These are phyloP conservation scores for Lactarius indigo DNA, from an alignment of 768 basidiomycete genomes.

Conservation along the genomic window DNA sequence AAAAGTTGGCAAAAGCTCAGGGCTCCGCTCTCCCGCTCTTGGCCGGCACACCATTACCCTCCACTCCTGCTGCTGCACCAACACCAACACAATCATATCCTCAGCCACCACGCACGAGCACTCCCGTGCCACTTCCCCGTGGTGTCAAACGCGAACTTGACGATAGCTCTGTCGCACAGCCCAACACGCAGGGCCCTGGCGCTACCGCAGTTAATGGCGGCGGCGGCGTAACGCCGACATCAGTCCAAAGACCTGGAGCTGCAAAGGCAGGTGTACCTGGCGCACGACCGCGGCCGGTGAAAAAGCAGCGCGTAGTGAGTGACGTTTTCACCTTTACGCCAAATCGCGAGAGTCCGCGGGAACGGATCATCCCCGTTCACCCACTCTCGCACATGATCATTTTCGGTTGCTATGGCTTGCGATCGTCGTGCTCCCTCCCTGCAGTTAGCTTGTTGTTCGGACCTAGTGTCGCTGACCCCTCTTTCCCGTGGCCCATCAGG, in stretches of 20 bases:
- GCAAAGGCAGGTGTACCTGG: slow-evolving; percentile 25
- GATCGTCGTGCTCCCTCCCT: neutral
- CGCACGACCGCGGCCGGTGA: slow-evolving; percentile 25
- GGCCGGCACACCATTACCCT: slow-evolving; percentile 14
- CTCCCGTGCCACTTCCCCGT: slow-evolving; percentile 19
- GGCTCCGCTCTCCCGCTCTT: slow-evolving; percentile 11
- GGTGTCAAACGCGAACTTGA: slow-evolving; percentile 26
- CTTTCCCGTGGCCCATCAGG: slow-evolving; percentile 10
- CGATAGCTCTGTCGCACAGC: slow-evolving; percentile 15
- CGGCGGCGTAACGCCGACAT: slow-evolving; percentile 7
- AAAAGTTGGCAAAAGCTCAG: slow-evolving; percentile 26
- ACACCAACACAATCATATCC: slow-evolving; percentile 9
- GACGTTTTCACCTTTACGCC: neutral
- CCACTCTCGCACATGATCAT: neutral
- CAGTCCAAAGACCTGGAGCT: slow-evolving; percentile 5
- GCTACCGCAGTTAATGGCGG: neutral
- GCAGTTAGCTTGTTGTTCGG: neutral
- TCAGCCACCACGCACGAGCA: slow-evolving; percentile 23
- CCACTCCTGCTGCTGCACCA: slow-evolving; percentile 10
- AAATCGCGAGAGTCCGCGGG: neutral
- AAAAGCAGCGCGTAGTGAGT: slow-evolving; percentile 28
- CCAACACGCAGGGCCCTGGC: slow-evolving; percentile 15
- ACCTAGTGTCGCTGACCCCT: slow-evolving; percentile 9
- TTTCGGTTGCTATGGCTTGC: neutral
- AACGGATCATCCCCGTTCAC: neutral